Evolutionary conservation across 805 yeast genomes (phyloP).

Genomic region (Peterozyma xylosa): DNA sequence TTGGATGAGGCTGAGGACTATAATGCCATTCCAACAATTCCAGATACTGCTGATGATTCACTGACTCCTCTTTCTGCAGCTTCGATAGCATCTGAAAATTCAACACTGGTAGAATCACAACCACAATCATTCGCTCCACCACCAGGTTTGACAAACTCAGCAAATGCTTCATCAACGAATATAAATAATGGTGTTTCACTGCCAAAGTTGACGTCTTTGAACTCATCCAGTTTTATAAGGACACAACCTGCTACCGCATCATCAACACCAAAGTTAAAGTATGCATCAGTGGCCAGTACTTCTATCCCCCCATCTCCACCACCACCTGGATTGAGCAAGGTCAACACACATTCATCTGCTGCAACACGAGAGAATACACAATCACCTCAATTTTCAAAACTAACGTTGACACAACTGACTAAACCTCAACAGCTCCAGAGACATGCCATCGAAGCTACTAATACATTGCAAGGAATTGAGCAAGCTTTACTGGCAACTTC

Average conservation of each 20-base stretch:
- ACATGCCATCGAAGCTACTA: neutral
- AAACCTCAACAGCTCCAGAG: no score
- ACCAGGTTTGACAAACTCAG: neutral
- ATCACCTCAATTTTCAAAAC: neutral
- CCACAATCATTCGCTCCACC: neutral
- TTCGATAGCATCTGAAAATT: neutral
- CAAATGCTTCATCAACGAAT: neutral
- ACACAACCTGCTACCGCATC: neutral
- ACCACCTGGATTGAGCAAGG: constrained; percentile 3
- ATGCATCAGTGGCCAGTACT: constrained; percentile 7
- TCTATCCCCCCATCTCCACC: constrained; percentile 5
- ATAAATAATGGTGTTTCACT: no score
- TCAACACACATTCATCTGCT: constrained; percentile 1
- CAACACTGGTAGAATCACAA: neutral
- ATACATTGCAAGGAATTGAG: neutral
- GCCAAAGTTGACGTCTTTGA: no score
- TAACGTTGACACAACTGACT: no score
- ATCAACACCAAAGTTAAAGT: constrained; percentile 5
- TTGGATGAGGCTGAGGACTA: constrained; percentile 39
- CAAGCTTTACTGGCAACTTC: neutral
- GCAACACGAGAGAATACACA: constrained; percentile 5
- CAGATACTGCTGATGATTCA: neutral
- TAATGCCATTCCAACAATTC: neutral
- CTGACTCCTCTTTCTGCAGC: neutral
- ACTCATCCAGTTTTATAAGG: no score